phyloP scores from a whole-genome alignment of 108 stramenopile species.

The Hondaea fermentalgiana region DNA sequence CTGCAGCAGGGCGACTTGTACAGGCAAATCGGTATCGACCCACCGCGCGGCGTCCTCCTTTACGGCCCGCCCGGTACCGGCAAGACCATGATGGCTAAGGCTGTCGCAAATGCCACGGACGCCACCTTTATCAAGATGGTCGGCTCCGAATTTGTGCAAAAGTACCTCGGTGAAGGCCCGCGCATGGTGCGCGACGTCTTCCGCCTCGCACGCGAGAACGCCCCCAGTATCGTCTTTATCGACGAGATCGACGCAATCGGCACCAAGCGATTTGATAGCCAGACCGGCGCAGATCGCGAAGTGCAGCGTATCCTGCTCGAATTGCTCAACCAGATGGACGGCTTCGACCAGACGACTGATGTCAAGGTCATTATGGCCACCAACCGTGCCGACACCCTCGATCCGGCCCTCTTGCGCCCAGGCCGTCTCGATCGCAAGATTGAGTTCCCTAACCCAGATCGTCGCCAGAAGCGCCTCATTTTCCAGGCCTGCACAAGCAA shows the following conservation, averaged over 20 bases:
- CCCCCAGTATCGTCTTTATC: conserved; percentile 94
- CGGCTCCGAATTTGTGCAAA: conserved; percentile 98
- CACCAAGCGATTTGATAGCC: conserved; percentile 98
- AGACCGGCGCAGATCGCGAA: conserved; percentile 95
- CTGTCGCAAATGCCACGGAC: conserved; percentile 92
- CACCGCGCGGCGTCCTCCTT: conserved; percentile 93
- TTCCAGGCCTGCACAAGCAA: conserved; percentile 95
- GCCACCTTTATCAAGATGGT: conserved; percentile 98
- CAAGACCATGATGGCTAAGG: conserved; percentile 99
- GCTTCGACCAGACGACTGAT: conserved; percentile 97
- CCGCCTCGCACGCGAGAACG: conserved; percentile 92
- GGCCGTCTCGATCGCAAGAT: conserved; percentile 98
- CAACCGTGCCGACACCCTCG: conserved; percentile 95
- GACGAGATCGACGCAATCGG: conserved; percentile 99
- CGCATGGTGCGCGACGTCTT: conserved; percentile 99
- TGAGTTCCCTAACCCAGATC: conserved; percentile 96
- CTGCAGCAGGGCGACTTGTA: conserved; percentile 94
- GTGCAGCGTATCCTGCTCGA: conserved; percentile 97
- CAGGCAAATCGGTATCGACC: conserved; percentile 98
- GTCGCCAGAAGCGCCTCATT: conserved; percentile 98
- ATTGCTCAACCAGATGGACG: conserved; percentile 98
- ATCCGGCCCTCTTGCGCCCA: conserved; percentile 93
- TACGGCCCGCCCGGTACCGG: conserved; percentile 84
- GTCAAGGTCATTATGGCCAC: conserved; percentile 99
- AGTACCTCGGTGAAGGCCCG: conserved; percentile 98